Conservation (phyloP, 495 filamentous ascomycete species). For the Neurospora sp. region DNA sequence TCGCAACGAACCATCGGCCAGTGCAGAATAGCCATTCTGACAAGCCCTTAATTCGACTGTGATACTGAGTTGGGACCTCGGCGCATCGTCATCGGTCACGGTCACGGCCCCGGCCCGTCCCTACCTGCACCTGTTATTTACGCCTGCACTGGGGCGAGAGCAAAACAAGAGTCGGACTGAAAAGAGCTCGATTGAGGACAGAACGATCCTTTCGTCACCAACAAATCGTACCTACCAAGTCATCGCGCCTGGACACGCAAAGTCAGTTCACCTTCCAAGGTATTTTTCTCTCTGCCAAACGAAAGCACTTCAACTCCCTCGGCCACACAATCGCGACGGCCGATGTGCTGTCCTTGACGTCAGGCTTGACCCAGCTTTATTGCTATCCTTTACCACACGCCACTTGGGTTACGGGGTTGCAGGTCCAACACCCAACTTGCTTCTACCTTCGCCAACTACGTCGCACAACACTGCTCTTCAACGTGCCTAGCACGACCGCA, state of each 20-base stretch:
- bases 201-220: not conserved
- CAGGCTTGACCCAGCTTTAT: not conserved
- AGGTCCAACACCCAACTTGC: not conserved
- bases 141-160: not conserved
- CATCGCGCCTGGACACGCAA: not conserved
- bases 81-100: not conserved
- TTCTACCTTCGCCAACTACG: not conserved
- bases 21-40: not conserved
- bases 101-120: not conserved
- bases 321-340: not conserved
- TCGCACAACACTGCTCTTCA: not conserved
- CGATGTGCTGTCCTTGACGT: not conserved
- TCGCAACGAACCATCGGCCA: not conserved
- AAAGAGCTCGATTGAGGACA: not conserved
- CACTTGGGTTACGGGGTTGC: not conserved
- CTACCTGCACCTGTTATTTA: not conserved
- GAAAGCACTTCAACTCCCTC: not conserved
- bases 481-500: not conserved
- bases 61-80: not conserved
- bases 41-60: not conserved
- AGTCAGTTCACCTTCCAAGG: not conserved
- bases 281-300: not conserved
- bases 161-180: not conserved
- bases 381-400: not conserved
- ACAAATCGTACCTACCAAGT: not conserved